Percentiles rank a stretch among this genome's conserved stretches.
Conservation (phyloP, 768 basidiomycete species). For the Lactarius hengduanensis region DNA sequence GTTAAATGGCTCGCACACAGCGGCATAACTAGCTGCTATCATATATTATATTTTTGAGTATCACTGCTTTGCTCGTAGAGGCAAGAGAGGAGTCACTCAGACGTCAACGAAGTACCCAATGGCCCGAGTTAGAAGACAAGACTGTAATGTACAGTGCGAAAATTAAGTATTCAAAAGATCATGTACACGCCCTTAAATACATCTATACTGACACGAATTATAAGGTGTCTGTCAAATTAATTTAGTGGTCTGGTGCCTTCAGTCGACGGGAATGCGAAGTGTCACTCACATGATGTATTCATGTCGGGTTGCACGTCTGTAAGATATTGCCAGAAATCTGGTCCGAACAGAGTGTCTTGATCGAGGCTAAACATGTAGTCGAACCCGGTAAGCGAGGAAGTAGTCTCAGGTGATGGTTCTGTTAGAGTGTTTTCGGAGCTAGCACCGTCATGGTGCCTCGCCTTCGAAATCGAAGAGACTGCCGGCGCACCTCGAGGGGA, state of each 20-base stretch:
- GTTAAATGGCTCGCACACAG: too few relatives aligned
- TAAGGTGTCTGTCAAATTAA: not conserved
- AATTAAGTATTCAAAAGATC: not conserved
- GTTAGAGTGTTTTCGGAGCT: slow-evolving; percentile 5
- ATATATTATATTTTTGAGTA: too few relatives aligned
- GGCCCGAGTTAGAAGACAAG: not conserved
- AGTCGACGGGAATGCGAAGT: not conserved
- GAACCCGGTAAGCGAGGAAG: slow-evolving; percentile 5
- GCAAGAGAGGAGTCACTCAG: too few relatives aligned
- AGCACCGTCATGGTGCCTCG: not conserved
- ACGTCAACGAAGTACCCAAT: too few relatives aligned
- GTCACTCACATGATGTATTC: slow-evolving; percentile 12
- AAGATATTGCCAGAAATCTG: slow-evolving; percentile 26
- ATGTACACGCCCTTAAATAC: not conserved
- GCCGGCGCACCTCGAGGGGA: slow-evolving; percentile 4
- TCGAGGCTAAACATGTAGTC: slow-evolving; percentile 19
- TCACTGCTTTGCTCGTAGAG: too few relatives aligned
- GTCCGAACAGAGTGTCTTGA: slow-evolving; percentile 16
- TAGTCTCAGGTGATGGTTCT: slow-evolving; percentile 9
- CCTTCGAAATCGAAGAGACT: not conserved
- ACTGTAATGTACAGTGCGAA: not conserved
- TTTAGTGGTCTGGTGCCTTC: not conserved
- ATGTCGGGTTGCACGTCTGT: slow-evolving; percentile 9
- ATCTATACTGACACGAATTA: not conserved
- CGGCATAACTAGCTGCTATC: too few relatives aligned